Percentiles rank a stretch among this genome's conserved stretches.
These are phyloP conservation scores for Cercospora citrullina DNA, from an alignment of 2,329 filamentous ascomycete species.

Conservation along the genomic window DNA sequence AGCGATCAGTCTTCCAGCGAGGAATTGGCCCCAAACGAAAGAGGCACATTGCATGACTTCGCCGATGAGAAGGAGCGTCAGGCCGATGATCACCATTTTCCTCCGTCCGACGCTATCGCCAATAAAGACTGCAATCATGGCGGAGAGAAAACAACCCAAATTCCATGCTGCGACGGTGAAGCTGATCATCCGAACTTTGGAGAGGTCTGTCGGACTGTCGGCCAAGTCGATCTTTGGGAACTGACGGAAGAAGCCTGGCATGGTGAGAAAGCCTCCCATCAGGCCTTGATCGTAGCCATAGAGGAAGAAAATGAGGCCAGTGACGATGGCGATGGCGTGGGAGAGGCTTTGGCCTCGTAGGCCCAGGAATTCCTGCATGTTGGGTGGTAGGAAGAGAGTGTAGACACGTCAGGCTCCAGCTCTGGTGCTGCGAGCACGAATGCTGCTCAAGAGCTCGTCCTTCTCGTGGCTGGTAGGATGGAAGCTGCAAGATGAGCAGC, in stretches of 20 bases:
- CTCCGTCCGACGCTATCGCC: constrained; percentile 61
- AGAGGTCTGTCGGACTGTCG: constrained; percentile 37
- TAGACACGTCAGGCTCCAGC: not conserved
- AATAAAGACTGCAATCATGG: constrained; percentile 46
- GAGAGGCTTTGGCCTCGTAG: constrained; percentile 23
- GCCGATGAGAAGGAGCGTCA: constrained; percentile 58
- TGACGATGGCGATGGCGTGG: constrained; percentile 22
- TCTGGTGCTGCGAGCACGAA: not conserved
- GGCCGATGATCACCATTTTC: constrained; percentile 59
- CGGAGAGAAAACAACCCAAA: constrained; percentile 49
- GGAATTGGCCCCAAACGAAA: constrained; percentile 48
- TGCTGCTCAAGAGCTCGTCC: not conserved
- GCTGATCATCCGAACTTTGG: constrained; percentile 43
- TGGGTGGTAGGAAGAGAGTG: not conserved
- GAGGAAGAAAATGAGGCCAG: constrained; percentile 23
- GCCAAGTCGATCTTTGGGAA: constrained; percentile 47
- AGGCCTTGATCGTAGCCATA: constrained; percentile 30
- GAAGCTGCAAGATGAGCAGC: not conserved
- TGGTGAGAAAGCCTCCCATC: constrained; percentile 60
- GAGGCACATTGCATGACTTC: constrained; percentile 59
- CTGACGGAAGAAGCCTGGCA: constrained; percentile 58
- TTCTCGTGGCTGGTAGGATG: not conserved
- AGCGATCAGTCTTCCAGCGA: constrained; percentile 54
- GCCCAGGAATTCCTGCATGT: constrained; percentile 24
- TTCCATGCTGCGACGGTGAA: constrained; percentile 44